Base-by-base conservation (phyloP, 2,329 filamentous ascomycete genomes). In the Septoria petroselini region DNA sequence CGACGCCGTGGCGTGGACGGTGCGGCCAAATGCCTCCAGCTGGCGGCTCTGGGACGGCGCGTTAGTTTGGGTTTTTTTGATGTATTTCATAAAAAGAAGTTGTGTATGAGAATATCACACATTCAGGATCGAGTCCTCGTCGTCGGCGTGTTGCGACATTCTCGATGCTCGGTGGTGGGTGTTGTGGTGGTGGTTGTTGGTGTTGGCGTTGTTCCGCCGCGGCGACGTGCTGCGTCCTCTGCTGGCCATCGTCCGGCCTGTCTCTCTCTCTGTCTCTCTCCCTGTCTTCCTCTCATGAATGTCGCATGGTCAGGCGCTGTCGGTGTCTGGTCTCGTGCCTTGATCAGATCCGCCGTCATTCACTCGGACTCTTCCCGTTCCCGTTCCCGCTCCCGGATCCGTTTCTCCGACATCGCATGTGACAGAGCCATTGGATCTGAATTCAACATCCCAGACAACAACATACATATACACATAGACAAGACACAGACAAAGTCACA, bases 1-100 rank as follows among this genome's bases (percentile, higher is more conserved):
- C 64, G 83, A 88, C 49, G 93, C 93, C 15, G 93, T 97, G 21
- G 89, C 89, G 23, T 91, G 93, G 56, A 97, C 90, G 73, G 96
- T 98, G 66, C 91, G 84, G 60, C 90, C 83, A 71, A 98, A 96
- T 48, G 88, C 87, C 73, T 96, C 91, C 62, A 97, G 76, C 58
- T 93, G 88, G 63, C 89, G 86, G 48, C 88, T 83, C 90, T 95
- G 60, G 29, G 37, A 33, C 15, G 18, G 19, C 21, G 12, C 9
- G 19, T 44, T 30, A 44, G 41, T 19, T 15, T n/a, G n/a, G n/a
- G n/a, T n/a, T n/a, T n/a, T n/a, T n/a, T n/a, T n/a, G n/a, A n/a
- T n/a, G 19, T 7, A 17, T 25, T 29, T 41, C 4, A 15, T 35
- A 15, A 18, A 35, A 35, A 4, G 33, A 35, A 4, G 33, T 7